These are phyloP conservation scores for Mollisia scopiformis DNA, from an alignment of 2,329 filamentous ascomycete species.

Conservation along the genomic window DNA sequence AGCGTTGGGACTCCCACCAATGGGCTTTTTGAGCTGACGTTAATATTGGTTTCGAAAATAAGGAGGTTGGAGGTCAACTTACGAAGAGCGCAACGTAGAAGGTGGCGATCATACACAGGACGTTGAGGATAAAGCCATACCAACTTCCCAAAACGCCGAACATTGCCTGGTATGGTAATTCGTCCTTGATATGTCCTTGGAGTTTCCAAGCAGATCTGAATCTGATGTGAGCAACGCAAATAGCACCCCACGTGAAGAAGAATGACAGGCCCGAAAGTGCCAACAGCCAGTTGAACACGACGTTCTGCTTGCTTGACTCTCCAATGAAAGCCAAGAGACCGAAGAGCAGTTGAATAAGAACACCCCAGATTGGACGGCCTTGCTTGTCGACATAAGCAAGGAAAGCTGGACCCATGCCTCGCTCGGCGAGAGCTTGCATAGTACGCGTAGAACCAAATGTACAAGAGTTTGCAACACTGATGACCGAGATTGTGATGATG, in stretches of 20 bases:
- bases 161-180: conserved; percentile 45
- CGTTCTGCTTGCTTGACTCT: conserved; percentile 43
- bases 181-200: conserved; percentile 54
- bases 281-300: conserved; percentile 66
- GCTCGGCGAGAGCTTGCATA: conserved; percentile 50
- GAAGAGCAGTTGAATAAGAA: conserved; percentile 54
- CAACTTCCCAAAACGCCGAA: conserved; percentile 68
- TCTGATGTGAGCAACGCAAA: conserved; percentile 65
- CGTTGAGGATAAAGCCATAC: conserved; percentile 68
- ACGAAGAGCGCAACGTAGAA: conserved; percentile 41
- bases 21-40: too few relatives aligned
- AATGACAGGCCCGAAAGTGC: conserved; percentile 71
- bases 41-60: not conserved
- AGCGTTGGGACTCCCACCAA: conserved; percentile 46
- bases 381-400: conserved; percentile 63
- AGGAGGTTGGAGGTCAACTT: conserved; percentile 22
- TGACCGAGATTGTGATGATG: conserved; percentile 53
- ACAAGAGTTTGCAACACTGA: conserved; percentile 55
- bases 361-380: conserved; percentile 61
- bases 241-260: conserved; percentile 74
- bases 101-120: conserved; percentile 64
- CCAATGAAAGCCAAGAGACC: conserved; percentile 62
- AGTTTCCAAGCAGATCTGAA: conserved; percentile 64
- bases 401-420: conserved; percentile 46
- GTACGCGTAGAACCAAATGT: conserved; percentile 54